A percentile compares a stretch with the other conserved stretches of the same genome.
Conservation (phyloP, 140 eudicot genomes). For the Oenanthe javanica region DNA sequence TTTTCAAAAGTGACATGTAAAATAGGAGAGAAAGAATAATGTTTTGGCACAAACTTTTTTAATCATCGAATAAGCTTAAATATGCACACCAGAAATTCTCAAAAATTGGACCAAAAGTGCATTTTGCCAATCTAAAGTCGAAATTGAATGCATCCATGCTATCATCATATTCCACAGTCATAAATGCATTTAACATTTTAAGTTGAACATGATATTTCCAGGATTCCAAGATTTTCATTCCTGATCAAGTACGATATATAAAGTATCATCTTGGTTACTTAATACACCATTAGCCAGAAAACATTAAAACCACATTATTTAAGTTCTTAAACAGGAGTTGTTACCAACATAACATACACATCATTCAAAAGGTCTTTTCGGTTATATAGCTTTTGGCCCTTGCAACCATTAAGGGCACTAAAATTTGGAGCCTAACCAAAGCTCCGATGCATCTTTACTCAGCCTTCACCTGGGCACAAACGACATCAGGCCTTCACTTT, state of each 20-base stretch:
- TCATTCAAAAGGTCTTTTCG: neutral
- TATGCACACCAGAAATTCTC: neutral
- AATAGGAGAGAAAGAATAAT: too few species aligned
- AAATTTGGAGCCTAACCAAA: neutral
- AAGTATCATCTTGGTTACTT: neutral
- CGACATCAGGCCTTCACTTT: slow-evolving; percentile 2
- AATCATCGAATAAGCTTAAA: too few species aligned
- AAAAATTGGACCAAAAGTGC: too few species aligned
- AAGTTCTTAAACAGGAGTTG: too few species aligned
- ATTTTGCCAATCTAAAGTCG: too few species aligned
- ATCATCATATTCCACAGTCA: neutral
- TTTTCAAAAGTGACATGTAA: too few species aligned
- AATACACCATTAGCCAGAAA: too few species aligned
- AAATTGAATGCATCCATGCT: neutral
- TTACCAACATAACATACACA: neutral
- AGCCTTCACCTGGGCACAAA: neutral
- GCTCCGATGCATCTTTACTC: neutral
- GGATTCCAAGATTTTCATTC: neutral
- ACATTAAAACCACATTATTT: neutral
- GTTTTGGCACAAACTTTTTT: too few species aligned
- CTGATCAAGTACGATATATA: neutral
- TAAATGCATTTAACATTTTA: neutral
- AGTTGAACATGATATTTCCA: neutral
- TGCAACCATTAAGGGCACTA: neutral
- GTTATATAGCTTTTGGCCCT: neutral